These are phyloP conservation scores for Crithidia thermophila DNA, from an alignment of 208 protist species.

Conservation along the genomic window DNA sequence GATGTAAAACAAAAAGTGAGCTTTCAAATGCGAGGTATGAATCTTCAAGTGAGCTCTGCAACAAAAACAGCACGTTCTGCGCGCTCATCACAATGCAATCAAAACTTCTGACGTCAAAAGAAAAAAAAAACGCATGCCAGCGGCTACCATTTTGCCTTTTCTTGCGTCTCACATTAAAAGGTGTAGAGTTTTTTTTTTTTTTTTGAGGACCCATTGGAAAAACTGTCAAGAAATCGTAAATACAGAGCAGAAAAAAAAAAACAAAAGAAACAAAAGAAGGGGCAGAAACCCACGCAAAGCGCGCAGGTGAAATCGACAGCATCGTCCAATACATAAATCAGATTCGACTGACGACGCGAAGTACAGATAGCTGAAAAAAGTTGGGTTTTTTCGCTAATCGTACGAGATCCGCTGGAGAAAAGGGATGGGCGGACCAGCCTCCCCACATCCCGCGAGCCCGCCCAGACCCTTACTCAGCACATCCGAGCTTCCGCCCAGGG, in stretches of 20 bases:
- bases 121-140: not conserved
- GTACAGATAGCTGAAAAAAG: too few relatives aligned
- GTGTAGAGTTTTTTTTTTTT: not conserved
- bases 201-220: not conserved
- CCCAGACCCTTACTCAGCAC: not conserved
- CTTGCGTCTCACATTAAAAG: too few relatives aligned
- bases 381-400: not conserved
- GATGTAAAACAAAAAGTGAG: too few relatives aligned
- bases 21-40: too few relatives aligned
- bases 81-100: too few relatives aligned
- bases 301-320: not conserved
- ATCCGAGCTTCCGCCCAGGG: not conserved
- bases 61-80: too few relatives aligned
- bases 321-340: too few relatives aligned
- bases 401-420: constrained; percentile 12
- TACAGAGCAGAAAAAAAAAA: constrained; percentile 5
- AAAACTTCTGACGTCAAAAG: too few relatives aligned
- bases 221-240: too few relatives aligned
- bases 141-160: too few relatives aligned
- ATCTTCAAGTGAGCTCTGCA: too few relatives aligned
- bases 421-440: not conserved
- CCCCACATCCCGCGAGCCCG: not conserved
- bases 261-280: not conserved
- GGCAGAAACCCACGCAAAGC: not conserved
- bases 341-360: too few relatives aligned